Evolutionary conservation across 139 green algal species (phyloP).

Genomic region (Chlorella sp.): DNA sequence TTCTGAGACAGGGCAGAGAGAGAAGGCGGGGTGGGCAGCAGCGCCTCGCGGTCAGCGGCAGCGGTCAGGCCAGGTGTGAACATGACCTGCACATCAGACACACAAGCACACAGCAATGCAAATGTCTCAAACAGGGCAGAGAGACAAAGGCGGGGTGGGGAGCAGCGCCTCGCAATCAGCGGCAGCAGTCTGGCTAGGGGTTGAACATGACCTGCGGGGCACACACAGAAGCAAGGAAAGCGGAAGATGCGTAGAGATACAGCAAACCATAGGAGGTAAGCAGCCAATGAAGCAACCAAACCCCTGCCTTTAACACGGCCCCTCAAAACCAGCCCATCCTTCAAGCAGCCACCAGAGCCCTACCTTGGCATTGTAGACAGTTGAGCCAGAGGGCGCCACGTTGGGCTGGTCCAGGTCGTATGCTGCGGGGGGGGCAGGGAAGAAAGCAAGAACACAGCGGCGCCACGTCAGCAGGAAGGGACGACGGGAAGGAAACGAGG

Average conservation of each 20-base stretch:
- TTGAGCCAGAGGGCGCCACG: background rate
- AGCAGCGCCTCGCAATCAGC: constrained; percentile 39
- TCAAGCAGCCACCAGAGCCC: background rate
- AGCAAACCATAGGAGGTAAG: too few relatives aligned
- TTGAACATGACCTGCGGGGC: constrained; percentile 72
- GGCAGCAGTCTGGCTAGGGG: constrained; percentile 59
- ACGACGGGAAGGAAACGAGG: background rate
- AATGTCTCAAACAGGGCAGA: too few relatives aligned
- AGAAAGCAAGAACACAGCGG: background rate
- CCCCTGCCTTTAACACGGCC: too few relatives aligned
- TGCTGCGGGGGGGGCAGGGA: background rate
- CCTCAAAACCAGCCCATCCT: background rate
- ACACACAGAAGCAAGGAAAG: too few relatives aligned
- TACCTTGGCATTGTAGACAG: constrained; percentile 33
- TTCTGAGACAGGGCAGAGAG: background rate
- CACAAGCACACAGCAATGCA: background rate
- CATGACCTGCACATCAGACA: constrained; percentile 54
- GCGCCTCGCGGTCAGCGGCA: constrained; percentile 7
- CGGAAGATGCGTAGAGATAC: too few relatives aligned
- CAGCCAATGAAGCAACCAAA: background rate
- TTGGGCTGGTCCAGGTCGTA: constrained; percentile 9
- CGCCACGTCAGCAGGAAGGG: background rate
- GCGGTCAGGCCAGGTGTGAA: constrained; percentile 61
- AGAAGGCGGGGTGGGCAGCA: background rate
- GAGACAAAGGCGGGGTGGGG: too few relatives aligned